Conservation (phyloP, 1,139 yeast genomes). For the Lodderomyces pseudojiufengensis region DNA sequence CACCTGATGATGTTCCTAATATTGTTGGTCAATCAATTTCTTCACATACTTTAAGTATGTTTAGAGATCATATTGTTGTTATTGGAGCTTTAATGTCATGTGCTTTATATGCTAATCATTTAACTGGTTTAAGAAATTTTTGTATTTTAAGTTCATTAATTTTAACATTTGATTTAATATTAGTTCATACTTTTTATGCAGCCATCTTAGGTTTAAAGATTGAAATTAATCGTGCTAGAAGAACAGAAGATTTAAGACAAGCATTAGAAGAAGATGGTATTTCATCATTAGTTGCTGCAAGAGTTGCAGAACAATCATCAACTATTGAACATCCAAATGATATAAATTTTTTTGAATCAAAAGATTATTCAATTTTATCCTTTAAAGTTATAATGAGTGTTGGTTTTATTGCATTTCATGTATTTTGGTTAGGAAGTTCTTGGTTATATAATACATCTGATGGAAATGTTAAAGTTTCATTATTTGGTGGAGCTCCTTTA, state of each 20-base stretch:
- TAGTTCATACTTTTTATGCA: slow-evolving; percentile 79
- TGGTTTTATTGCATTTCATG: slow-evolving; percentile 68
- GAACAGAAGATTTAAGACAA: slow-evolving; percentile 73
- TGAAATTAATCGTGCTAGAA: slow-evolving; percentile 85
- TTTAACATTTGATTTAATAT: slow-evolving; percentile 65
- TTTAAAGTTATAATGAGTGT: slow-evolving; percentile 66
- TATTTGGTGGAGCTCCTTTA: slow-evolving; percentile 21
- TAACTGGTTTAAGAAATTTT: slow-evolving; percentile 78
- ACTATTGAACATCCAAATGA: slow-evolving; percentile 39
- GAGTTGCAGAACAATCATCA: slow-evolving; percentile 61
- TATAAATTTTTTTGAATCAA: slow-evolving; percentile 23
- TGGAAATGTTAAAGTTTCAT: slow-evolving; percentile 15
- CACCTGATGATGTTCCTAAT: slow-evolving; percentile 39
- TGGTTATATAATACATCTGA: slow-evolving; percentile 55
- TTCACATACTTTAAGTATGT: slow-evolving; percentile 63
- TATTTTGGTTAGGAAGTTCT: slow-evolving; percentile 70
- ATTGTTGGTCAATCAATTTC: slow-evolving; percentile 59
- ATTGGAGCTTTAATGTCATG: slow-evolving; percentile 68
- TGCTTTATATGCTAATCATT: slow-evolving; percentile 64
- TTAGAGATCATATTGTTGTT: slow-evolving; percentile 78
- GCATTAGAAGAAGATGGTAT: slow-evolving; percentile 95
- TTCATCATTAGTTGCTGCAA: slow-evolving; percentile 59
- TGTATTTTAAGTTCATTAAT: slow-evolving; percentile 75
- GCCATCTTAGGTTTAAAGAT: slow-evolving; percentile 86
- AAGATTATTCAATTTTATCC: slow-evolving; percentile 45